Evolutionary conservation across 2,329 filamentous ascomycete genomes (phyloP), one percentile per base, ranked within the genome.

Genomic region (Acrocalymma vagum): DNA sequence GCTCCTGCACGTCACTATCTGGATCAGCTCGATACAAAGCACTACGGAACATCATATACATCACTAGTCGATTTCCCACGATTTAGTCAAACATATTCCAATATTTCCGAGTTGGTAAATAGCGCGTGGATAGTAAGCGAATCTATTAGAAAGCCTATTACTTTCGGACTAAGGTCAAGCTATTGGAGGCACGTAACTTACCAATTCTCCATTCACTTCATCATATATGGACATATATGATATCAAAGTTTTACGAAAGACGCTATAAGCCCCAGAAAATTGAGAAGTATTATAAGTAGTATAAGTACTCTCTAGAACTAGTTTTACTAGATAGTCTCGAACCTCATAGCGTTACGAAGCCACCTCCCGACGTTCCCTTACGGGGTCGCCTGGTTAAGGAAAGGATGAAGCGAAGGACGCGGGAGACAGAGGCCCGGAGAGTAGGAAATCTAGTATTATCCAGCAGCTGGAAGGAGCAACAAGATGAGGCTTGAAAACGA

Each of bases 221-320:
- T 32, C 28, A 39, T 24, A 10, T 39, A 25, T 39, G 21, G 36
- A 32, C 28, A 9, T 31, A 29, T 25, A 27, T 39, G 14, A 39
- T 39, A 21, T 39, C 28, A 26, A 39, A 39, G 18, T 39, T 39
- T 20, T 39, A 39, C 18, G 21, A n/a, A n/a, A n/a, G n/a, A n/a
- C n/a, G n/a, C n/a, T n/a, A n/a, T n/a, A n/a, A n/a, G n/a, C n/a
- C n/a, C n/a, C n/a, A n/a, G n/a, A n/a, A n/a, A n/a, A n/a, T n/a
- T n/a, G n/a, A n/a, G n/a, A n/a, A n/a, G n/a, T n/a, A n/a, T n/a
- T n/a, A n/a, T n/a, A n/a, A n/a, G n/a, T n/a, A n/a, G 11, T 36
- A n/a, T n/a, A n/a, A n/a, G n/a, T n/a, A n/a, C n/a, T 36, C 32
- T 36, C 13, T 36, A 18, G 11, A 25, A 17, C 32, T 16, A 36